Percentiles rank a stretch among this genome's conserved stretches.
Conservation (phyloP, 306 rosid genomes). For the Sicyos baderoa region DNA sequence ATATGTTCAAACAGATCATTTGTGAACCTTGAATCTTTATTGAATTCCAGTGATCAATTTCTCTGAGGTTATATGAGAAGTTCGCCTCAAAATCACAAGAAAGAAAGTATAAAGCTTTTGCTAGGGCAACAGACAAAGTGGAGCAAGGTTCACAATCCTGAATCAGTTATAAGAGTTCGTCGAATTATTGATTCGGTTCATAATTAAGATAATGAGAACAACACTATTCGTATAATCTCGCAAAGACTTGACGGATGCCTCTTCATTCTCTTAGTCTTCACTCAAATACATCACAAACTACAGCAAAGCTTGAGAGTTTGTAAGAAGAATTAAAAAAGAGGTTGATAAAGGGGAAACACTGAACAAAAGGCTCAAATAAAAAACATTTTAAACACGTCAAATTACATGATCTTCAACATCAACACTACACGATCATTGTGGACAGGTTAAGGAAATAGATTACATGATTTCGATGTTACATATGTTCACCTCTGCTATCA, state of each 20-base stretch:
- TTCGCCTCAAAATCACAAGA: too few species aligned
- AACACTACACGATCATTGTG: constrained; percentile 10
- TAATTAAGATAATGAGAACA: not conserved
- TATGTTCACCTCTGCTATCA: constrained; percentile 71
- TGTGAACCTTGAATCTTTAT: not conserved
- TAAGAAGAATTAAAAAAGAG: not conserved
- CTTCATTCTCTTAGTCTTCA: constrained; percentile 15
- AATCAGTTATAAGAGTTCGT: not conserved
- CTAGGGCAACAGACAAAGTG: too few species aligned
- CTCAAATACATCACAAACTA: constrained; percentile 11
- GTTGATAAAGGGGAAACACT: too few species aligned
- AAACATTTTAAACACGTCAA: too few species aligned
- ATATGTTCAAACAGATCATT: too few species aligned
- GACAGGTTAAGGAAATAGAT: constrained; percentile 28
- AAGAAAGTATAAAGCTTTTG: too few species aligned
- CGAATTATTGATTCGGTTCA: not conserved
- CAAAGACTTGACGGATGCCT: not conserved
- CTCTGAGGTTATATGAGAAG: not conserved
- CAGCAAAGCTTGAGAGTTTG: constrained; percentile 10
- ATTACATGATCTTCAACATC: not conserved
- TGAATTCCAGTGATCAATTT: not conserved
- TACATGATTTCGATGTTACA: constrained; percentile 43
- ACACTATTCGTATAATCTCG: not conserved
- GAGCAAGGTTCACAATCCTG: not conserved
- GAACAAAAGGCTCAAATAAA: too few species aligned